Conservation (phyloP, 2,329 filamentous ascomycete genomes). For the Paradendryphiella salina region DNA sequence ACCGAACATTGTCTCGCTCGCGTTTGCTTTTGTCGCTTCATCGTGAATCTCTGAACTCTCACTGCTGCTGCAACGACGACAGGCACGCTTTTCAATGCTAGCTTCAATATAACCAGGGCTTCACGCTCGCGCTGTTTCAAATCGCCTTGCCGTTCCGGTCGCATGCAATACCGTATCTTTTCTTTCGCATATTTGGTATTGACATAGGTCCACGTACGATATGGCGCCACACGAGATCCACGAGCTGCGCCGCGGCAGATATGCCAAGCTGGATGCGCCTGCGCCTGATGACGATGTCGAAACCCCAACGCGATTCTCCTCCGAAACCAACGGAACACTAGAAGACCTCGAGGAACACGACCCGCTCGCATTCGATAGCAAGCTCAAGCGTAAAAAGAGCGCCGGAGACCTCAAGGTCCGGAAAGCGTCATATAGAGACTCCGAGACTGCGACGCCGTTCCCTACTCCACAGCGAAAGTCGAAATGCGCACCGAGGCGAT, state of each 20-base stretch:
- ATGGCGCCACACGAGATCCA: slow-evolving; percentile 39
- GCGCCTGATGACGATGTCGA: slow-evolving; percentile 38
- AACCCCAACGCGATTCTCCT: slow-evolving; percentile 44
- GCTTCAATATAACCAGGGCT: slow-evolving; percentile 13
- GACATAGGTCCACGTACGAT: neutral
- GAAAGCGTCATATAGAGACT: slow-evolving; percentile 39
- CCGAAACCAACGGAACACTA: slow-evolving; percentile 43
- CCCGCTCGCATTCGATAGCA: slow-evolving; percentile 50
- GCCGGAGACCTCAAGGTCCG: slow-evolving; percentile 41
- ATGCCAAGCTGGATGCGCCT: slow-evolving; percentile 44
- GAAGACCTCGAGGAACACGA: slow-evolving; percentile 53
- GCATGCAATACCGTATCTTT: neutral
- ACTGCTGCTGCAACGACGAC: neutral
- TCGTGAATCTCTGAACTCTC: neutral
- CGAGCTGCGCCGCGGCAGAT: slow-evolving; percentile 46
- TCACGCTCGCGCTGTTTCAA: slow-evolving; percentile 18
- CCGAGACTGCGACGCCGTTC: slow-evolving; percentile 28
- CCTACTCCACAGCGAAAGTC: slow-evolving; percentile 20
- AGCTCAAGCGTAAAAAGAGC: slow-evolving; percentile 49
- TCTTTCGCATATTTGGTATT: neutral
- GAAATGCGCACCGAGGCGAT: slow-evolving; percentile 44
- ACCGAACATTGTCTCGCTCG: neutral
- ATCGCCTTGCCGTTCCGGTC: slow-evolving; percentile 5
- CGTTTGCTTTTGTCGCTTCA: neutral
- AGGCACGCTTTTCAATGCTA: slow-evolving; percentile 11